These are phyloP conservation scores for Pseudonitzschia multiseries DNA, from an alignment of 108 stramenopile genomes.

Conservation along the genomic window DNA sequence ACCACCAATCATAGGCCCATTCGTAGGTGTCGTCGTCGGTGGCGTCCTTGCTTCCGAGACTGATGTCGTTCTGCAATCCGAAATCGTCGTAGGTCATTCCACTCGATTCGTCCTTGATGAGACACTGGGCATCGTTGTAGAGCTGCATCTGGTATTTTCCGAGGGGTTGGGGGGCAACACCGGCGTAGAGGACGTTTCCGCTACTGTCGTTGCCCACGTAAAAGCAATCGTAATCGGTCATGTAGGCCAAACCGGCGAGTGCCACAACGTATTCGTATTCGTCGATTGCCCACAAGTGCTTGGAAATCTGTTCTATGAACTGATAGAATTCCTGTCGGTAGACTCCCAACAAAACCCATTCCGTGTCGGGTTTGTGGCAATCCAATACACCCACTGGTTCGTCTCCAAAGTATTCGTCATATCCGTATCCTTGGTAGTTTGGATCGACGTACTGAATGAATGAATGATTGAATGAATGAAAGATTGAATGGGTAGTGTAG, in stretches of 20 bases:
- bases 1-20: constrained; percentile 59
- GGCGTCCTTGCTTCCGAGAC: constrained; percentile 42
- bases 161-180: constrained; percentile 52
- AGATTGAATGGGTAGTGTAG: too few species aligned
- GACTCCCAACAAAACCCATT: constrained; percentile 81
- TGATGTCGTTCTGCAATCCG: constrained; percentile 42
- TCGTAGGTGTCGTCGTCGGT: constrained; percentile 43
- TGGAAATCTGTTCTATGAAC: constrained; percentile 88
- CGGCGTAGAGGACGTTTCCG: constrained; percentile 64
- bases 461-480: neutral
- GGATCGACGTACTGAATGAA: constrained; percentile 74
- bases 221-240: constrained; percentile 75
- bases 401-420: constrained; percentile 70
- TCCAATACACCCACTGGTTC: constrained; percentile 52
- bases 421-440: constrained; percentile 77
- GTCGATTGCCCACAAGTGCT: constrained; percentile 87
- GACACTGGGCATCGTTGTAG: constrained; percentile 69
- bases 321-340: constrained; percentile 90
- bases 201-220: constrained; percentile 52
- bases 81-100: constrained; percentile 73
- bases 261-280: constrained; percentile 88
- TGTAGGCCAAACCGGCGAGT: constrained; percentile 79
- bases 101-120: constrained; percentile 42
- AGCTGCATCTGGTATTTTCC: constrained; percentile 72
- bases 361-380: constrained; percentile 76